Conservation (phyloP, 371 early-diverging fungal genomes). For the Entomophthora muscae region DNA sequence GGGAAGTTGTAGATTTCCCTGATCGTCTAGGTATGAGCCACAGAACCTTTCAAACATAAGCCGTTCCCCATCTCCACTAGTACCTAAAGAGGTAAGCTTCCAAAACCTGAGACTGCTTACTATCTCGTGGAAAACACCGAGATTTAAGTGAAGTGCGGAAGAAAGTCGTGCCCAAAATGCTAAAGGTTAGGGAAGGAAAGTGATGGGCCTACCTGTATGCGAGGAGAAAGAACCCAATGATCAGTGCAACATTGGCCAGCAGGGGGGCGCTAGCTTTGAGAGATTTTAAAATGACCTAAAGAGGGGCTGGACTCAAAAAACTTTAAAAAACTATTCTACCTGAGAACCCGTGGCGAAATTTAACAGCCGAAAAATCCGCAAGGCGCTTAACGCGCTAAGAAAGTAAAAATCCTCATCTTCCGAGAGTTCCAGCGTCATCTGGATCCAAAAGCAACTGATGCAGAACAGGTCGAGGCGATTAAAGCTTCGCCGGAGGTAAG, state of each 20-base stretch:
- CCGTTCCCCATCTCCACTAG: neutral
- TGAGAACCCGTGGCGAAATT: constrained; percentile 6
- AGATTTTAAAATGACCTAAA: constrained; percentile 7
- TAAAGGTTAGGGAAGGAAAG: neutral
- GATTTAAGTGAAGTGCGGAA: neutral
- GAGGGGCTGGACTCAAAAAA: no score
- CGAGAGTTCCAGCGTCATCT: neutral
- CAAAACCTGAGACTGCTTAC: neutral
- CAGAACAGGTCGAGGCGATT: constrained; percentile 4
- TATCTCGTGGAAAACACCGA: neutral
- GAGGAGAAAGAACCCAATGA: constrained; percentile 4
- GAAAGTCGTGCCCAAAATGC: constrained; percentile 7
- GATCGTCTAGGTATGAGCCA: neutral
- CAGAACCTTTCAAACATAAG: constrained; percentile 5
- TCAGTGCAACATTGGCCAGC: neutral
- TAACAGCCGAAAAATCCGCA: constrained; percentile 7
- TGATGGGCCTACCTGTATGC: constrained; percentile 2
- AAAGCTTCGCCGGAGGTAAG: constrained; percentile 3
- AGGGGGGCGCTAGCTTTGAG: neutral
- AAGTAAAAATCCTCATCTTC: neutral
- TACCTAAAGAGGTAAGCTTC: neutral
- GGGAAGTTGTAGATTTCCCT: neutral
- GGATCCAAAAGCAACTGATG: constrained; percentile 2
- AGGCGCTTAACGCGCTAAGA: neutral
- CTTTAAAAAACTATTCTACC: no score